Conservation (phyloP, 768 basidiomycete genomes). For the Lactifluus echinatus region DNA sequence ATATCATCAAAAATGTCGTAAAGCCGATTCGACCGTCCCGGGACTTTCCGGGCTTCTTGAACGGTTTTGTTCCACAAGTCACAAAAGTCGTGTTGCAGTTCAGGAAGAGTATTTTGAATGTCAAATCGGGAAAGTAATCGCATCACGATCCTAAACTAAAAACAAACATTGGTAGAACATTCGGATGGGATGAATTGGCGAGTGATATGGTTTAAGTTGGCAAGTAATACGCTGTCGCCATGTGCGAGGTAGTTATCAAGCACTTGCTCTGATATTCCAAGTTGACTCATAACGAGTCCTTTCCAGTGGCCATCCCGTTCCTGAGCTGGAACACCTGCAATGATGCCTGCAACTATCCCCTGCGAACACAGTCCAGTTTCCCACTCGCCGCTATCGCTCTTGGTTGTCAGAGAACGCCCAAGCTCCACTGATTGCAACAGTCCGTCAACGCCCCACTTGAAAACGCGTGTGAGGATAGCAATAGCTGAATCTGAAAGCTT, state of each 20-base stretch:
- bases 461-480: background rate
- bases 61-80: background rate
- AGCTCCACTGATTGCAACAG: background rate
- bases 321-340: background rate
- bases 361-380: background rate
- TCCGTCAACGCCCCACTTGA: background rate
- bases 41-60: too few relatives aligned
- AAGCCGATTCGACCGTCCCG: too few relatives aligned
- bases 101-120: background rate
- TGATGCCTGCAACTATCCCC: background rate
- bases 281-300: background rate
- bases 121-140: background rate
- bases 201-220: background rate
- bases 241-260: background rate
- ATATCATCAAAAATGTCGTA: too few relatives aligned
- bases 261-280: background rate
- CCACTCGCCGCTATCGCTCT: background rate
- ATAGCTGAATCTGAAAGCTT: background rate
- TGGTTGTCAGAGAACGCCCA: background rate
- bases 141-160: too few relatives aligned
- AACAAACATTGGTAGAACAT: background rate
- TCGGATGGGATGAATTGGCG: background rate
- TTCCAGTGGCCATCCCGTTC: background rate
- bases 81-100: background rate
- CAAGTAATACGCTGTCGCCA: background rate